A percentile compares a stretch with the other conserved stretches of the same genome.
Evolutionary conservation across 306 rosid species (phyloP).

Genomic region (Cyclanthera cordifolia): DNA sequence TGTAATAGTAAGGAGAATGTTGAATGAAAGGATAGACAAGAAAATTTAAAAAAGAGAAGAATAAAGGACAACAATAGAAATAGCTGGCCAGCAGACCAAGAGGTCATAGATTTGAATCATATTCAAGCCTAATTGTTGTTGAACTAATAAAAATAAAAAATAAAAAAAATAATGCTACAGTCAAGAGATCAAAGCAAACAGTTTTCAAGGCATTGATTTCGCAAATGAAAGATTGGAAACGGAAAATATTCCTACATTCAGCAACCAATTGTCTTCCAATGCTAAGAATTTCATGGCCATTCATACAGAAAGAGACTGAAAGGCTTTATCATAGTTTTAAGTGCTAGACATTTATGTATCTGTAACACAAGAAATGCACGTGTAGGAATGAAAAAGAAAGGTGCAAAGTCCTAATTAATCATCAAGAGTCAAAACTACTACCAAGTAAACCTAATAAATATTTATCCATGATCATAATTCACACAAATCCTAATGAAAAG

Average conservation of each 20-base stretch:
- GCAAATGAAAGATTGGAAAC: not conserved
- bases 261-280: not conserved
- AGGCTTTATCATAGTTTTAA: not conserved
- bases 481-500: not conserved
- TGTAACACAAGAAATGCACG: not conserved
- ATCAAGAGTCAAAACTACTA: not conserved
- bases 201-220: not conserved
- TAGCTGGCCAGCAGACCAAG: no score
- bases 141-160: no score
- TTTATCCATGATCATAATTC: not conserved
- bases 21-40: not conserved
- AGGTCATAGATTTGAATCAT: no score
- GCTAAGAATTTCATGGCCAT: not conserved
- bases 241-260: not conserved
- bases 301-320: not conserved
- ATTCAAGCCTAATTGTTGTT: no score
- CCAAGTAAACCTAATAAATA: not conserved
- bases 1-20: constrained; percentile 19
- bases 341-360: not conserved
- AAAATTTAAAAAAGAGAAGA: constrained; percentile 10
- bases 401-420: not conserved
- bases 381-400: not conserved
- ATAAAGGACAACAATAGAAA: no score
- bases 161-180: no score
- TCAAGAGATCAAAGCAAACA: not conserved